Base-by-base conservation (phyloP, 148 eudicot genomes). In the Mesembryanthemum crystallinum region DNA sequence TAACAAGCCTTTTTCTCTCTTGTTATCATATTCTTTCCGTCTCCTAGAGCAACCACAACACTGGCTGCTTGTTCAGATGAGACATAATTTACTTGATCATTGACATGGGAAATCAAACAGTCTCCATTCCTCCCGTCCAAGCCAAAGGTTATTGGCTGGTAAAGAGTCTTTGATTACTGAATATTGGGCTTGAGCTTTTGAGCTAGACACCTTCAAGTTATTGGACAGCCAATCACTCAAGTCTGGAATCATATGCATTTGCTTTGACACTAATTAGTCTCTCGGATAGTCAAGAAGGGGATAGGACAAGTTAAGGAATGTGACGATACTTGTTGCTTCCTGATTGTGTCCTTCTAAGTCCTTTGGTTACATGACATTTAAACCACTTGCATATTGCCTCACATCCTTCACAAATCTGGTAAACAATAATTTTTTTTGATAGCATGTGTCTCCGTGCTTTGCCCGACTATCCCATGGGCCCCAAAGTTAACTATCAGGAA, bases 21-120 rank as follows among this genome's bases (percentile, higher is more conserved):
- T 51, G 49, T n/a, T 33, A 37, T 33, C 51, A 54, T 52, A 45
- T 71, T 71, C 39, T 42, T 66, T 77, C 61, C 23, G 33, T 39
- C 9, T 54, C 24, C 42, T 23, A 23, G 27, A 73, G 33, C 30
- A 47, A 10, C 7, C 24, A 72, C 64, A 57, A 27, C 32, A 23
- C 42, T 24, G 23, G 27, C 18, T 29, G 3, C 39, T 35, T 35
- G 3, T 35, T 35, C 39, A 35, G 6, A 35, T 35, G 39, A 35
- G 39, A 35, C 3, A 35, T 35, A 35, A 35, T 35, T 6, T 35
- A 35, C 39, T 35, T 35, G 39, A n/a, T 35, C 39, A 35, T 35
- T 35, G 39, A 35, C 39, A 35, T 35, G 6, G 39, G 4, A 6
- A 35, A 35, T 35, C 39, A 35, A 35, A 35, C 6, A 35, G 4